Evolutionary conservation across 805 yeast genomes (phyloP), one percentile per base, ranked within the genome.

Genomic region (Torulaspora microellipsoides): DNA sequence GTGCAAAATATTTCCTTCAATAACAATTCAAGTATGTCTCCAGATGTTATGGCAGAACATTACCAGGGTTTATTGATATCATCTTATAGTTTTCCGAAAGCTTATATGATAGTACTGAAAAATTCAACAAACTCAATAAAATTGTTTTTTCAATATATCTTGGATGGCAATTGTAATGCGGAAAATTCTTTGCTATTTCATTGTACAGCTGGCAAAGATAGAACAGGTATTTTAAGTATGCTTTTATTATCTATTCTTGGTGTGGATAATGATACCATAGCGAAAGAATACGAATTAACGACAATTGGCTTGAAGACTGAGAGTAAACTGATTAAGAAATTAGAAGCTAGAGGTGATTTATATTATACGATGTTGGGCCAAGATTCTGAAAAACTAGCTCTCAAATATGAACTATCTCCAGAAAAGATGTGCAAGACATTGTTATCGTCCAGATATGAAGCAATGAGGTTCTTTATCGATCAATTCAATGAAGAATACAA

Each of bases 151-250:
- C 61, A 66, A 36, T 77, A 70, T 54, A 66, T 87, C 36, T 68
- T 80, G 36, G 86, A 83, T 45, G 60, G 50, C 6, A 31, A 42
- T n/a, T 46, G 49, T 25, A 38, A 49, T 23, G 35, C 69, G 32
- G 73, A 78, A 3, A 61, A 66, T n/a, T 74, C 77, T 2, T 65
- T 87, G 45, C 63, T 83, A 8, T 77, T 81, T 61, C 91, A 85
- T 58, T 87, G 95, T 64, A 78, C 90, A 3, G 91, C 91, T 1
- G 95, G 95, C 2, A 87, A 86, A 60, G 95, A 87, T 59, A 73
- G 95, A 34, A 86, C 95, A 0, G 95, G 95, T 0, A 71, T 85
- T 11, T 59, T 84, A 50, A 75, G 81, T 2, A 84, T 87, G 80
- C 60, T 87, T 47, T 67, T 86, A 4, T 68, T 86, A 35, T 65